Conservation (phyloP, 208 protist species). For the Wallacemonas sp. region DNA sequence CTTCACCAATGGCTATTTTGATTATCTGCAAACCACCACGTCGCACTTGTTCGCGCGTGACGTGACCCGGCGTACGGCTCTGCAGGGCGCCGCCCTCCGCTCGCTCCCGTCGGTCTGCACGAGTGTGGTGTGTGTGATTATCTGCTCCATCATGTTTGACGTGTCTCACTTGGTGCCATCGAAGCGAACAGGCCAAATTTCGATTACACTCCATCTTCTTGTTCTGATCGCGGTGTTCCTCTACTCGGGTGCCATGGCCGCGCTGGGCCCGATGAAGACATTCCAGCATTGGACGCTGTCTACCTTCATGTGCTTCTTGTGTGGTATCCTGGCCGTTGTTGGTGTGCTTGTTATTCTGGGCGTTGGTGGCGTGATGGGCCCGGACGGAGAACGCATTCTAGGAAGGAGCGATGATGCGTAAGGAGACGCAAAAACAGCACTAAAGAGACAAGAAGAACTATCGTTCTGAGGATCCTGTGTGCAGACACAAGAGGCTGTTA, state of each 20-base stretch:
- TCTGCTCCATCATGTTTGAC: slow-evolving; percentile 39
- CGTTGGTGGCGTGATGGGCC: slow-evolving; percentile 24
- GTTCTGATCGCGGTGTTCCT: slow-evolving; percentile 29
- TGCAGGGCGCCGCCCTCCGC: slow-evolving; percentile 40
- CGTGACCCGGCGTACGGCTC: slow-evolving; percentile 29
- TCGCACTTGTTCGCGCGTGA: slow-evolving; percentile 52
- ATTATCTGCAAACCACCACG: slow-evolving; percentile 63
- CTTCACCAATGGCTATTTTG: slow-evolving; percentile 51
- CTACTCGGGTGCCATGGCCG: slow-evolving; percentile 32
- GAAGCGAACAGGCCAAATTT: slow-evolving; percentile 33
- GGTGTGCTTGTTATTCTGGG: slow-evolving; percentile 28
- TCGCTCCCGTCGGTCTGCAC: slow-evolving; percentile 39
- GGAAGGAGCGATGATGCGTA: not conserved
- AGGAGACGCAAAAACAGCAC: not conserved
- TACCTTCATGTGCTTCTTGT: slow-evolving; percentile 27
- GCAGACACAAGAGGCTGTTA: too few species aligned
- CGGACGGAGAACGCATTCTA: slow-evolving; percentile 12
- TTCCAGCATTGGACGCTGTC: slow-evolving; percentile 50
- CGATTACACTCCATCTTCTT: slow-evolving; percentile 42
- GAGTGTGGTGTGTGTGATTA: slow-evolving; percentile 26
- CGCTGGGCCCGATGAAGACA: slow-evolving; percentile 30
- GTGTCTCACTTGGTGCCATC: slow-evolving; percentile 31
- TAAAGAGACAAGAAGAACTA: not conserved
- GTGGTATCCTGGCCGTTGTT: slow-evolving; percentile 21
- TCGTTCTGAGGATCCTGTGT: too few species aligned